phyloP scores from a whole-genome alignment of 2,329 filamentous ascomycete species.

The Stemphylium beticola region DNA sequence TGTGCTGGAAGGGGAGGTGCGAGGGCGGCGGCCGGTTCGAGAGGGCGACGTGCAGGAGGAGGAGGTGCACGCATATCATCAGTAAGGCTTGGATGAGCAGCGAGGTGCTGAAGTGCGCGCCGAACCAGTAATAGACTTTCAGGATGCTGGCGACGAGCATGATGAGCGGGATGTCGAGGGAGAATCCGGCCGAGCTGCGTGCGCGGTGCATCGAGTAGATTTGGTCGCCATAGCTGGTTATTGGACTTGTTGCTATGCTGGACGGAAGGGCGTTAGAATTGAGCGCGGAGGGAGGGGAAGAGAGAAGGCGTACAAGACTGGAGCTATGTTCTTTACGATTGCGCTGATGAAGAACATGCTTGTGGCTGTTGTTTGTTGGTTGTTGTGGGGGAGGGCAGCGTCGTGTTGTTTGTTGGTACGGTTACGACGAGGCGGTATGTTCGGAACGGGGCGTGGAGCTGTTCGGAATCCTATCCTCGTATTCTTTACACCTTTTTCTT shows the following conservation, averaged over 20 bases:
- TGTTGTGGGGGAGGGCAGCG: neutral
- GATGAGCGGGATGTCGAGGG: constrained; percentile 70
- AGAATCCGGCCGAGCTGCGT: constrained; percentile 67
- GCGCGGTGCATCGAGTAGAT: constrained; percentile 68
- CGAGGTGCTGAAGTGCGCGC: constrained; percentile 64
- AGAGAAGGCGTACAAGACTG: constrained; percentile 41
- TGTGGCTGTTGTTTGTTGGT: neutral
- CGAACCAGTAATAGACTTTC: constrained; percentile 72
- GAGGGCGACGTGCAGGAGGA: constrained; percentile 67
- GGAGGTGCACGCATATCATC: constrained; percentile 64
- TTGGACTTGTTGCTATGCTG: constrained; percentile 66
- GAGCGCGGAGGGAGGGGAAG: neutral
- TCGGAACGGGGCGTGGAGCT: constrained; percentile 7
- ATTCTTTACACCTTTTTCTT: neutral
- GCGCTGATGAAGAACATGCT: constrained; percentile 48
- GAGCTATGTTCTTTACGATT: constrained; percentile 46
- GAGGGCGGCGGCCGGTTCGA: constrained; percentile 58
- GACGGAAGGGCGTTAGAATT: neutral
- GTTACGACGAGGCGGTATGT: constrained; percentile 3
- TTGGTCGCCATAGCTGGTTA: constrained; percentile 71
- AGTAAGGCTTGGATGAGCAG: constrained; percentile 66
- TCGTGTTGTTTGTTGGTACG: constrained; percentile 1
- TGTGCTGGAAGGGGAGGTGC: constrained; percentile 66
- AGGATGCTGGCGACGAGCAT: constrained; percentile 70
- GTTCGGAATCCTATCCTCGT: constrained; percentile 3